Conservation (phyloP, 352 stramenopile genomes). For the Bremia lactucae region DNA sequence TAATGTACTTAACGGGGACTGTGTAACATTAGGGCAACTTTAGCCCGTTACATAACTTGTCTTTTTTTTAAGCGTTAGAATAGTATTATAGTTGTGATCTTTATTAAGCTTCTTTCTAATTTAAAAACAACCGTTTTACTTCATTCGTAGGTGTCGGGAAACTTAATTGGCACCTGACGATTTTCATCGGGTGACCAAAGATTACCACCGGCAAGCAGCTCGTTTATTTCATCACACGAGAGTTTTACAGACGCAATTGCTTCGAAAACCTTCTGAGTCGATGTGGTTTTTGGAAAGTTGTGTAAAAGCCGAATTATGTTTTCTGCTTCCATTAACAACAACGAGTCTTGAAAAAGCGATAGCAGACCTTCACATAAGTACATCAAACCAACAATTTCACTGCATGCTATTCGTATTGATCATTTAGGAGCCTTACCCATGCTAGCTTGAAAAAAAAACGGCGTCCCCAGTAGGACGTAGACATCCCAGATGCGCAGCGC, state of each 20-base stretch:
- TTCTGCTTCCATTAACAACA: conserved; percentile 64
- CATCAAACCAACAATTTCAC: conserved; percentile 1
- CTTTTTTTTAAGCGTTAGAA: too few relatives aligned
- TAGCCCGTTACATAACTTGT: too few relatives aligned
- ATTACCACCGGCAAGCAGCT: conserved; percentile 49
- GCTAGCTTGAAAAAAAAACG: conserved; percentile 83
- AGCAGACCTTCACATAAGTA: conserved; percentile 37
- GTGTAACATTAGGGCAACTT: too few relatives aligned
- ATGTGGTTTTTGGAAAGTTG: conserved; percentile 53
- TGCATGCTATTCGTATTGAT: not conserved
- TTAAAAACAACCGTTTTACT: too few relatives aligned
- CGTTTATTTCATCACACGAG: conserved; percentile 59
- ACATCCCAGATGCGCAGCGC: conserved; percentile 77
- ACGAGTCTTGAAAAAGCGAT: conserved; percentile 50
- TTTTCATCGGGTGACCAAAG: conserved; percentile 70
- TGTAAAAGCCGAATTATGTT: conserved; percentile 75
- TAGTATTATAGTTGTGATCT: too few relatives aligned
- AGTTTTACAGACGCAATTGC: conserved; percentile 55
- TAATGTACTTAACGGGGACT: too few relatives aligned
- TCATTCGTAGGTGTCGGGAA: conserved; percentile 66
- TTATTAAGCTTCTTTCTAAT: too few relatives aligned
- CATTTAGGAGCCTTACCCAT: conserved; percentile 36
- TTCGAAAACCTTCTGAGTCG: conserved; percentile 48
- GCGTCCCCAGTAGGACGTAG: conserved; percentile 65
- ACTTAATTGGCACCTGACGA: conserved; percentile 54